phyloP scores from a whole-genome alignment of 2,329 filamentous ascomycete species.

The Plectosphaerella plurivora region DNA sequence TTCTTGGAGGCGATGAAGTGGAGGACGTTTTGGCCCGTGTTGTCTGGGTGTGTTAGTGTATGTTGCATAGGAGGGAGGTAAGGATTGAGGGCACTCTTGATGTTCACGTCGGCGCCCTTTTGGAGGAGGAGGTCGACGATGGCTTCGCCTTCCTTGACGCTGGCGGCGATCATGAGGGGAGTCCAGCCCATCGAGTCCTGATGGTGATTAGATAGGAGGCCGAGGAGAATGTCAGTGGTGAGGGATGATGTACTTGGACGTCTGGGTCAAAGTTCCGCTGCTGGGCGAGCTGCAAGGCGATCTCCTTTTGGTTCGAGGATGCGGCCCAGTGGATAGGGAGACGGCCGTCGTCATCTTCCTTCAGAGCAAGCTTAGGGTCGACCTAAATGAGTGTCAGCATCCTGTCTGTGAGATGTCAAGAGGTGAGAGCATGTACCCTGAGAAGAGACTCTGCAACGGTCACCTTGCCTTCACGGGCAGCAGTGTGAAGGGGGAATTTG shows the following conservation, averaged over 20 bases:
- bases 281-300: slow-evolving; percentile 68
- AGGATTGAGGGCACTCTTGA: slow-evolving; percentile 54
- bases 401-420: not conserved
- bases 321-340: slow-evolving; percentile 92
- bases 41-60: not conserved
- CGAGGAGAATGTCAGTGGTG: not conserved
- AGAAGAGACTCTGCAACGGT: slow-evolving; percentile 62
- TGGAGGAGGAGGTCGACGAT: slow-evolving; percentile 64
- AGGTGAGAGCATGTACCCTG: slow-evolving; percentile 14
- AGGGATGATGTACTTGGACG: slow-evolving; percentile 53
- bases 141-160: slow-evolving; percentile 66
- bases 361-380: slow-evolving; percentile 70
- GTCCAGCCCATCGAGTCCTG: slow-evolving; percentile 79
- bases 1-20: slow-evolving; percentile 91
- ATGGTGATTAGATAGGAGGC: not conserved
- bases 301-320: slow-evolving; percentile 73
- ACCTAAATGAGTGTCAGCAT: slow-evolving; percentile 45
- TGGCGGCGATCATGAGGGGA: slow-evolving; percentile 76
- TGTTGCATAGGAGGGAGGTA: not conserved
- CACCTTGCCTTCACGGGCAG: slow-evolving; percentile 82
- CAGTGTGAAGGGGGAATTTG: slow-evolving; percentile 82
- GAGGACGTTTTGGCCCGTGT: slow-evolving; percentile 63
- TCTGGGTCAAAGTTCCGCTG: slow-evolving; percentile 77
- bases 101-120: slow-evolving; percentile 68
- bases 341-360: slow-evolving; percentile 80